Percentiles rank a stretch among this genome's conserved stretches.
Conservation (phyloP, 1,284 basidiomycete genomes). For the Trichosporon sp. region DNA sequence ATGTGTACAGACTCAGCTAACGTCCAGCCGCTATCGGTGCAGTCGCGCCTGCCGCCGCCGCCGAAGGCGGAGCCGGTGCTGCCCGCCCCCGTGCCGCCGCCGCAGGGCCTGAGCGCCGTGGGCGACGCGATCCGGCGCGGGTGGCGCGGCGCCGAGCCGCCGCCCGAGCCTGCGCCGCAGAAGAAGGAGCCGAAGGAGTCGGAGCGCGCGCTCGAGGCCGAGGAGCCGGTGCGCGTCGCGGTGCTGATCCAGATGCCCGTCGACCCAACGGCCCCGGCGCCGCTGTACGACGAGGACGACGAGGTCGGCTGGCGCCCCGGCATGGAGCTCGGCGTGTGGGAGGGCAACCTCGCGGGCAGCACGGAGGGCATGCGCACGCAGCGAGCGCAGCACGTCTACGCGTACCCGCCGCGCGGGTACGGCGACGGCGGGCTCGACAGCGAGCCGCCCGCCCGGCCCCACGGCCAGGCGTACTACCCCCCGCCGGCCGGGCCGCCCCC, state of each 20-base stretch:
- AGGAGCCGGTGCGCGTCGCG: slow-evolving; percentile 33
- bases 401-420: background rate
- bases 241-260: slow-evolving; percentile 40
- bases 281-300: slow-evolving; percentile 26
- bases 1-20: background rate
- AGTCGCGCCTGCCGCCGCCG: slow-evolving; percentile 8
- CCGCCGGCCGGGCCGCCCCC: too few species aligned
- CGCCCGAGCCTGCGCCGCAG: background rate
- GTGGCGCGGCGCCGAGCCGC: background rate
- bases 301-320: slow-evolving; percentile 35
- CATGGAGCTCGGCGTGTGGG: slow-evolving; percentile 46
- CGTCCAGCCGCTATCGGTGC: slow-evolving; percentile 14
- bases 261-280: background rate
- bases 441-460: background rate
- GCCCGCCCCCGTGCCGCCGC: background rate
- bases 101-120: background rate
- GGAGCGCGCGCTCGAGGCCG: slow-evolving; percentile 5
- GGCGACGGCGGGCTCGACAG: background rate
- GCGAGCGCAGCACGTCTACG: background rate
- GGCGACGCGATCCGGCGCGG: background rate
- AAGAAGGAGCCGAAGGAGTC: slow-evolving; percentile 4
- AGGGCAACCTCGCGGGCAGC: slow-evolving; percentile 21
- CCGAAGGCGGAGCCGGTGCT: background rate
- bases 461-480: too few species aligned
- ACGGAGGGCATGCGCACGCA: background rate